These are phyloP conservation scores for Pseudocercospora fijiensis DNA, from an alignment of 2,329 filamentous ascomycete species.

Conservation along the genomic window DNA sequence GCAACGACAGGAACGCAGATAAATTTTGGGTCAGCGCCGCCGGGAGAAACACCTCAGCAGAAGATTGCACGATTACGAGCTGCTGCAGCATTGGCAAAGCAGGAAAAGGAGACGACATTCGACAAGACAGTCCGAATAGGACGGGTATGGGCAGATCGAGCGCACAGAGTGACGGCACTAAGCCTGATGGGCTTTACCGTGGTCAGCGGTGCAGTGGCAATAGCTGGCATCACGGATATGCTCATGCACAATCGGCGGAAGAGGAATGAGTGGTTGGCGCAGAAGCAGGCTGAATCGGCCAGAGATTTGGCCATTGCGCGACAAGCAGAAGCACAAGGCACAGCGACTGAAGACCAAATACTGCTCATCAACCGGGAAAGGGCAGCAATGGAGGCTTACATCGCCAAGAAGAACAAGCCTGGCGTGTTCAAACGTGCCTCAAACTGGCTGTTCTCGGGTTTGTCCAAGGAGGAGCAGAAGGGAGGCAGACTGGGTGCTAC, in stretches of 20 bases:
- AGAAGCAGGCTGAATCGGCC: conserved; percentile 50
- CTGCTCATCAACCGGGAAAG: conserved; percentile 58
- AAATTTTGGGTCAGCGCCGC: conserved; percentile 31
- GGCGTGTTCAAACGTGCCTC: conserved; percentile 40
- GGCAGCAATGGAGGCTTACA: conserved; percentile 60
- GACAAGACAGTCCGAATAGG: conserved; percentile 57
- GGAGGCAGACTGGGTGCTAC: conserved; percentile 39
- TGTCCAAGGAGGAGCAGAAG: conserved; percentile 40
- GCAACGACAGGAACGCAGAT: conserved; percentile 30
- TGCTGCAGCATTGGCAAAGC: conserved; percentile 49
- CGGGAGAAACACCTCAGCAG: conserved; percentile 54
- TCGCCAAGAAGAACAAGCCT: conserved; percentile 37
- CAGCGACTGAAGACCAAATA: conserved; percentile 52
- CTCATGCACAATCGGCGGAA: conserved; percentile 67
- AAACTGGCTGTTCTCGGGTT: conserved; percentile 36
- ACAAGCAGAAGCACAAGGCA: conserved; percentile 44
- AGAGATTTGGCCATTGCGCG: conserved; percentile 47
- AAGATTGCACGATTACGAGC: conserved; percentile 54
- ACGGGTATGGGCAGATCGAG: conserved; percentile 58
- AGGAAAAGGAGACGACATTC: conserved; percentile 53
- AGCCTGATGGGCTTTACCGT: conserved; percentile 62
- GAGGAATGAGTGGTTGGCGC: conserved; percentile 59
- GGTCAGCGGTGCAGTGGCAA: conserved; percentile 59
- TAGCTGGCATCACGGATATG: conserved; percentile 65
- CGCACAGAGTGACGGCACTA: conserved; percentile 60